These are phyloP conservation scores for Fusarium irregulare DNA, from an alignment of 2,329 filamentous ascomycete genomes.

Conservation along the genomic window DNA sequence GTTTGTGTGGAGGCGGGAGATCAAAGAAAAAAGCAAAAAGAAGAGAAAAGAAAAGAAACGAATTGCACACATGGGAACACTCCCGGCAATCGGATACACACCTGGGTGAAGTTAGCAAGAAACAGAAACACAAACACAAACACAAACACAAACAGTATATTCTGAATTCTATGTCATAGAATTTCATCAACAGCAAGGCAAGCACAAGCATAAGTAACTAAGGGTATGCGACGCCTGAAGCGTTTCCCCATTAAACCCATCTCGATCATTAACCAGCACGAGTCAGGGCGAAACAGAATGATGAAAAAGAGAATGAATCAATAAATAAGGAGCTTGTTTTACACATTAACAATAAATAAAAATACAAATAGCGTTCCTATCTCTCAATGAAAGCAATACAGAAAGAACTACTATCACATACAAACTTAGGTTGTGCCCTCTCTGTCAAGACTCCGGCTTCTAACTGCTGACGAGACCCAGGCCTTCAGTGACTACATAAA, in stretches of 20 bases:
- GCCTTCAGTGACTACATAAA: not conserved
- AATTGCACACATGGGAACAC: slow-evolving; percentile 9
- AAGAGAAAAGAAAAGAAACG: slow-evolving; percentile 32
- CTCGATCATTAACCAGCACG: not conserved
- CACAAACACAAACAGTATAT: not conserved
- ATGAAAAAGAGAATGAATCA: not conserved
- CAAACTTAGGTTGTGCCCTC: not conserved
- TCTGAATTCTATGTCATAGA: not conserved
- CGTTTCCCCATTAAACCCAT: not conserved
- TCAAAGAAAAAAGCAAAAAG: slow-evolving; percentile 40
- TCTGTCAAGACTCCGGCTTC: not conserved
- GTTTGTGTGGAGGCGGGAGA: slow-evolving; percentile 41
- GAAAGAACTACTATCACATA: not conserved
- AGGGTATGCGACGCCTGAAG: not conserved
- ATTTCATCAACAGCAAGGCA: not conserved
- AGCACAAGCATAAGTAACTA: not conserved
- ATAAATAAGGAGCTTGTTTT: not conserved
- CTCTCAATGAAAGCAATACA: not conserved
- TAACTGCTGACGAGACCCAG: slow-evolving; percentile 6
- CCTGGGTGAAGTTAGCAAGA: slow-evolving; percentile 21
- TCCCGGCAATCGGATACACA: slow-evolving; percentile 15
- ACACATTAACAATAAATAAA: not conserved
- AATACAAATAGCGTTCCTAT: not conserved
- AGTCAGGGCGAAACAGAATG: not conserved
- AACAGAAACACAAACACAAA: not conserved